Conservation (phyloP, 148 eudicot species). For the Nepenthes gracilis region DNA sequence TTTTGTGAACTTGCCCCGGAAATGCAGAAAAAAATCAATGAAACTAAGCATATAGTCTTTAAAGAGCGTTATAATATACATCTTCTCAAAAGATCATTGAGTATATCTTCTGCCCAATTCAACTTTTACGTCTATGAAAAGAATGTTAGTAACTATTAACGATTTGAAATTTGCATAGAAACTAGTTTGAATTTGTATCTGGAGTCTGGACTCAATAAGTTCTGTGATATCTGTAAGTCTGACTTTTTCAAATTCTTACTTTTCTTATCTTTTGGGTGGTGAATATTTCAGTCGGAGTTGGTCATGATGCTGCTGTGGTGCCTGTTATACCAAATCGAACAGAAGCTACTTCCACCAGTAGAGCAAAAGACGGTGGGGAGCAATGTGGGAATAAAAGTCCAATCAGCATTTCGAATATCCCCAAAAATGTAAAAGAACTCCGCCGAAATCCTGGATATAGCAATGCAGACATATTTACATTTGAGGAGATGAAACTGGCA, state of each 20-base stretch:
- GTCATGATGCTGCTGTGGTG: slow-evolving; percentile 11
- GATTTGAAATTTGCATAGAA: too few species aligned
- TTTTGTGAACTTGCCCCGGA: too few species aligned
- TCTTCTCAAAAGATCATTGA: too few species aligned
- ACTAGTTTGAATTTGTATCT: too few species aligned
- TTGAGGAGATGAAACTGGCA: slow-evolving; percentile 75
- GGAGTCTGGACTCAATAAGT: not conserved
- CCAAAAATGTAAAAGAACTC: slow-evolving; percentile 69
- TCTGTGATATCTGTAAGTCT: not conserved
- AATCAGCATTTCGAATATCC: slow-evolving; percentile 27
- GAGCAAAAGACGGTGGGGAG: slow-evolving; percentile 15
- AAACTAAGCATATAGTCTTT: too few species aligned
- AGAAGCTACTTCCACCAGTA: slow-evolving; percentile 11
- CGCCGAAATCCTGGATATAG: slow-evolving; percentile 56
- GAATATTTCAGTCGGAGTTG: slow-evolving; percentile 15
- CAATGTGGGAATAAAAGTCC: slow-evolving; percentile 22
- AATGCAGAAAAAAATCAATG: too few species aligned
- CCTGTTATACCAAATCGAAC: slow-evolving; percentile 15
- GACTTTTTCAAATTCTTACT: not conserved
- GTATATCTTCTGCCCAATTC: too few species aligned
- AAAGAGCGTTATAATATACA: too few species aligned
- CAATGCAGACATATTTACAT: slow-evolving; percentile 71
- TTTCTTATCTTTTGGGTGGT: not conserved
- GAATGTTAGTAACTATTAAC: too few species aligned
- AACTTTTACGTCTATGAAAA: too few species aligned